These are phyloP conservation scores for Macadamia tetraphylla DNA, from an alignment of 164 flowering plant genomes.

Conservation along the genomic window DNA sequence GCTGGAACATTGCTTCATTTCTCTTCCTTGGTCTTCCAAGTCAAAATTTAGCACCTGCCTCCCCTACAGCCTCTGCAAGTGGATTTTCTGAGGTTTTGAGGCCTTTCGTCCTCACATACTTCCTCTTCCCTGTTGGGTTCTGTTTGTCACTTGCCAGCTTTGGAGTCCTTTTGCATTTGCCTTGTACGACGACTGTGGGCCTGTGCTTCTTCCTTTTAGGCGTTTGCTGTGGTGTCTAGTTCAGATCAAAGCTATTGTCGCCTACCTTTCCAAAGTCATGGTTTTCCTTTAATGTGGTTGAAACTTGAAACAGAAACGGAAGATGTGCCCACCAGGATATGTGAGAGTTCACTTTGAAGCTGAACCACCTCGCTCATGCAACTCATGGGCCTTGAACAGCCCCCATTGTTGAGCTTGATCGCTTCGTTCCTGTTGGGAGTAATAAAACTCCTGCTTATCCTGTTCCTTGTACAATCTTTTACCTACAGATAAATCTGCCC, in stretches of 20 bases:
- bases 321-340: conserved; percentile 17
- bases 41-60: conserved; percentile 46
- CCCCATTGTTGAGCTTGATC: conserved; percentile 1
- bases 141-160: background rate
- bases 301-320: background rate
- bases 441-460: conserved; percentile 9
- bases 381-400: background rate
- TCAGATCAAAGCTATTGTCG: conserved; percentile 29
- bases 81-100: conserved; percentile 1
- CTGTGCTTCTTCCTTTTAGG: conserved; percentile 58
- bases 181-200: conserved; percentile 61
- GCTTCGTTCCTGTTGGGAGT: conserved; percentile 7
- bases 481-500: background rate
- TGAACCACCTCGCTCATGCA: background rate
- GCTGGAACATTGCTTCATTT: background rate
- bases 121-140: conserved; percentile 1
- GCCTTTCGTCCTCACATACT: conserved; percentile 7
- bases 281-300: conserved; percentile 25
- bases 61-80: conserved; percentile 4
- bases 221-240: conserved; percentile 57
- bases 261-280: conserved; percentile 26
- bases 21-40: conserved; percentile 15
- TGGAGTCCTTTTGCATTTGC: conserved; percentile 38
- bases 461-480: conserved; percentile 8
- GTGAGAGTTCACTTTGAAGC: conserved; percentile 1